Evolutionary conservation across 208 protist species (phyloP).

Genomic region (Herpetomonas samuelpessoai): DNA sequence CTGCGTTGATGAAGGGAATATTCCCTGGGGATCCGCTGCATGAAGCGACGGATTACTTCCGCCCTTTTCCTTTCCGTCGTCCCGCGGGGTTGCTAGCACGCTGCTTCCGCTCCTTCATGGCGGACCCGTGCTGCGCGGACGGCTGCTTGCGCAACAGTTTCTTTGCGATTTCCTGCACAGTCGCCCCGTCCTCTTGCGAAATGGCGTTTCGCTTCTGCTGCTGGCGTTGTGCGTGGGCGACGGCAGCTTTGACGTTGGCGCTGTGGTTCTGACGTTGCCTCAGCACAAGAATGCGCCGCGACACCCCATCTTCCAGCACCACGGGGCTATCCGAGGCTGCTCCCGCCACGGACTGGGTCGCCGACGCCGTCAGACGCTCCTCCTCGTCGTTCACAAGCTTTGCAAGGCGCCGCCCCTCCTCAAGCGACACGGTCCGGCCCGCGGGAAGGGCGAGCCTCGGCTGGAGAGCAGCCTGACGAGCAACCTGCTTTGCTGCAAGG

Average conservation of each 20-base stretch:
- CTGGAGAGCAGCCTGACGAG: slow-evolving; percentile 70
- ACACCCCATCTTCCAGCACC: slow-evolving; percentile 66
- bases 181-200: slow-evolving; percentile 21
- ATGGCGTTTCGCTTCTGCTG: slow-evolving; percentile 20
- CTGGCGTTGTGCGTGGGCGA: slow-evolving; percentile 53
- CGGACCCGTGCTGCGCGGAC: not conserved
- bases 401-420: slow-evolving; percentile 69
- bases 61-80: too few relatives aligned
- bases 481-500: slow-evolving; percentile 54
- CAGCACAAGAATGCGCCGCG: slow-evolving; percentile 64
- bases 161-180: slow-evolving; percentile 39
- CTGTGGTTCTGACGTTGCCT: slow-evolving; percentile 61
- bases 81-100: too few relatives aligned
- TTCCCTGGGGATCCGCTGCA: too few relatives aligned
- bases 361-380: slow-evolving; percentile 15
- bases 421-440: slow-evolving; percentile 67
- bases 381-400: slow-evolving; percentile 63
- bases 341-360: slow-evolving; percentile 27
- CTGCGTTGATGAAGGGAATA: too few relatives aligned
- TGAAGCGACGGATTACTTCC: too few relatives aligned
- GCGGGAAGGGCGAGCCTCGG: slow-evolving; percentile 64
- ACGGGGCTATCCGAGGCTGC: slow-evolving; percentile 25
- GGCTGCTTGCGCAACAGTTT: slow-evolving; percentile 32
- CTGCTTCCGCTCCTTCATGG: not conserved
- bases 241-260: slow-evolving; percentile 64